Percentiles rank a stretch among this genome's conserved stretches.
phyloP scores from a whole-genome alignment of 345 rosid species.

The Rhodamnia rubescens region DNA sequence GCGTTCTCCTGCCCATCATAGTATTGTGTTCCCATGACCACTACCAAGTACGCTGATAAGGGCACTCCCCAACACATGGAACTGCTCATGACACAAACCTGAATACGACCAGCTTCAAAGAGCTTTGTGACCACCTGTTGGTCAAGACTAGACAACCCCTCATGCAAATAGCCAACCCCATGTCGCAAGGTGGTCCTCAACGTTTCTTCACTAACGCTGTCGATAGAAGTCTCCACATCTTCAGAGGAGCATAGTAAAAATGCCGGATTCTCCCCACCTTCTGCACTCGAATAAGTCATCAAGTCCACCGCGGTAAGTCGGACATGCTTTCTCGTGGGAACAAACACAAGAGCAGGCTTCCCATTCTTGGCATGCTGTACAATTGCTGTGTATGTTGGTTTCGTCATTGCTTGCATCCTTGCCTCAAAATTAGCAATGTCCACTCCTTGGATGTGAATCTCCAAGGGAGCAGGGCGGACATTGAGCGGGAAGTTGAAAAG shows the following conservation, averaged over 20 bases:
- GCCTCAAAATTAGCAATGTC: conserved; percentile 87
- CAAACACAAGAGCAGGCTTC: conserved; percentile 83
- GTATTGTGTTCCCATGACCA: conserved; percentile 95
- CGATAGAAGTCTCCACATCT: conserved; percentile 52
- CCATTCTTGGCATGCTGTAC: conserved; percentile 66
- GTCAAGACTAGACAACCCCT: conserved; percentile 72
- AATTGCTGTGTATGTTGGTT: conserved; percentile 75
- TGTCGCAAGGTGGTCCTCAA: conserved; percentile 51
- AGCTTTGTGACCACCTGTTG: conserved; percentile 72
- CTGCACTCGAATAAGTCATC: conserved; percentile 71
- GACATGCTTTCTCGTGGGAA: conserved; percentile 87
- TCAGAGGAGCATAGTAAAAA: conserved; percentile 39
- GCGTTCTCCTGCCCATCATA: conserved; percentile 83
- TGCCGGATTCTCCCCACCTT: conserved; percentile 37
- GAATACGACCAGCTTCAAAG: conserved; percentile 84
- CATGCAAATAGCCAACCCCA: conserved; percentile 90
- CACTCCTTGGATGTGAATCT: conserved; percentile 87
- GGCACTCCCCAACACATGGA: conserved; percentile 85
- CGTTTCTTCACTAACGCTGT: conserved; percentile 49
- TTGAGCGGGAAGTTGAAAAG: conserved; percentile 88
- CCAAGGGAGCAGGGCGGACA: conserved; percentile 89
- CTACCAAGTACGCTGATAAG: conserved; percentile 73
- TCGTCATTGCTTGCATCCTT: conserved; percentile 95
- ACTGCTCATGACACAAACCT: conserved; percentile 92
- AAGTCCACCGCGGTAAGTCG: conserved; percentile 80